A percentile compares a stretch with the other conserved stretches of the same genome.
Conservation (phyloP, 768 basidiomycete species). For the Suillus subluteus region DNA sequence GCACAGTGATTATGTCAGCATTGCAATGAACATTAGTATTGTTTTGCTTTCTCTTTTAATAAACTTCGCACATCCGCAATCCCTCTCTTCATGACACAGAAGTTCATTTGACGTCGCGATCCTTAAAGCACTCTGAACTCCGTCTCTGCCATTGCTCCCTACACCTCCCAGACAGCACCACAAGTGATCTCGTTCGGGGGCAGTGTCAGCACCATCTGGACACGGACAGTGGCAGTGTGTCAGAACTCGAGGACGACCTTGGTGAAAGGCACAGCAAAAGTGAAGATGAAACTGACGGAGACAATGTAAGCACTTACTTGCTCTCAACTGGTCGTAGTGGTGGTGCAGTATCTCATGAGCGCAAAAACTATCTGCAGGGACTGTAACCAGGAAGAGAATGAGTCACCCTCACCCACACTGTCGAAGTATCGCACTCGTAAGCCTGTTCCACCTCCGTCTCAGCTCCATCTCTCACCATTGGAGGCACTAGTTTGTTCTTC, state of each 20-base stretch:
- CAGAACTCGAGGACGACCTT: slow-evolving; percentile 32
- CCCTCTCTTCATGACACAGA: slow-evolving; percentile 20
- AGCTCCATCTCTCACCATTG: too few species aligned
- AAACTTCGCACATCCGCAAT: slow-evolving; percentile 21
- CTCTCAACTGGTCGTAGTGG: slow-evolving; percentile 26
- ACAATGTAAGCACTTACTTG: slow-evolving; percentile 19
- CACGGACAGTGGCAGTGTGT: slow-evolving; percentile 41
- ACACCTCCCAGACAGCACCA: slow-evolving; percentile 66
- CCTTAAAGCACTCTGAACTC: slow-evolving; percentile 57
- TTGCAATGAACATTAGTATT: too few species aligned
- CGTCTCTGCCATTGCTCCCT: slow-evolving; percentile 64
- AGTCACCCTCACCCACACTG: too few species aligned
- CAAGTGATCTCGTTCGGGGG: slow-evolving; percentile 47
- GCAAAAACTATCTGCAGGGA: slow-evolving; percentile 7
- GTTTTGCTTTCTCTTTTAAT: too few species aligned
- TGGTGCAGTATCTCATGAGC: slow-evolving; percentile 30
- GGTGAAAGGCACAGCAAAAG: slow-evolving; percentile 18
- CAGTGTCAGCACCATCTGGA: slow-evolving; percentile 50
- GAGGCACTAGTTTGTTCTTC: too few species aligned
- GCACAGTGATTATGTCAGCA: too few species aligned
- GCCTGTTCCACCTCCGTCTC: too few species aligned
- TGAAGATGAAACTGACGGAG: slow-evolving; percentile 28
- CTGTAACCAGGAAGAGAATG: too few species aligned
- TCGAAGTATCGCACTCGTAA: too few species aligned
- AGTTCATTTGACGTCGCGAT: slow-evolving; percentile 30